These are phyloP conservation scores for Pythium sp. DNA, from an alignment of 352 stramenopile genomes.

Conservation along the genomic window DNA sequence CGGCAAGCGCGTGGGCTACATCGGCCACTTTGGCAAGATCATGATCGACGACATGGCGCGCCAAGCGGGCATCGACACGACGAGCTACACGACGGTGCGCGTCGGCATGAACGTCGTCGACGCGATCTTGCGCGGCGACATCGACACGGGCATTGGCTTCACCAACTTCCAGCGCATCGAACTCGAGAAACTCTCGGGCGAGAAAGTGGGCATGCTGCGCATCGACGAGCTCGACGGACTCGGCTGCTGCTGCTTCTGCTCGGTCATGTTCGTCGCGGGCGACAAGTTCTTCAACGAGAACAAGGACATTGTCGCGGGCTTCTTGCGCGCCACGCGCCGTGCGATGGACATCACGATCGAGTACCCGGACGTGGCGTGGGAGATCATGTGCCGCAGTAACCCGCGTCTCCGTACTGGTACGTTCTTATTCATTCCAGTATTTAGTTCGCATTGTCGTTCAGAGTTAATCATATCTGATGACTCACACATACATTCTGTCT, in stretches of 20 bases:
- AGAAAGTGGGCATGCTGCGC: slow-evolving; percentile 47
- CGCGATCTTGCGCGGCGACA: slow-evolving; percentile 42
- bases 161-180: slow-evolving; percentile 58
- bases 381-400: slow-evolving; percentile 55
- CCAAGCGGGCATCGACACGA: slow-evolving; percentile 39
- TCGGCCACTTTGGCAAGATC: slow-evolving; percentile 50
- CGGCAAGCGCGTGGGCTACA: slow-evolving; percentile 51
- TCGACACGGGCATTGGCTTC: slow-evolving; percentile 51
- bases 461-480: neutral
- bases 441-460: neutral
- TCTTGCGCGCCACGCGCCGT: slow-evolving; percentile 40
- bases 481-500: slow-evolving; percentile 3
- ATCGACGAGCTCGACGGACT: slow-evolving; percentile 51
- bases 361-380: slow-evolving; percentile 45
- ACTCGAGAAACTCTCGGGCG: slow-evolving; percentile 44
- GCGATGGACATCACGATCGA: slow-evolving; percentile 53
- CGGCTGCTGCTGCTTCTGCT: slow-evolving; percentile 56
- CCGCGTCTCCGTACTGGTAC: slow-evolving; percentile 40
- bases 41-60: slow-evolving; percentile 55
- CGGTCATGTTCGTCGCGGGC: slow-evolving; percentile 50
- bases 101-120: slow-evolving; percentile 57
- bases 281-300: slow-evolving; percentile 49
- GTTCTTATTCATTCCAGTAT: neutral
- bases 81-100: slow-evolving; percentile 43
- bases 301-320: slow-evolving; percentile 40